Base-by-base conservation (phyloP, 2,329 filamentous ascomycete species). In the Mycogone perniciosa region DNA sequence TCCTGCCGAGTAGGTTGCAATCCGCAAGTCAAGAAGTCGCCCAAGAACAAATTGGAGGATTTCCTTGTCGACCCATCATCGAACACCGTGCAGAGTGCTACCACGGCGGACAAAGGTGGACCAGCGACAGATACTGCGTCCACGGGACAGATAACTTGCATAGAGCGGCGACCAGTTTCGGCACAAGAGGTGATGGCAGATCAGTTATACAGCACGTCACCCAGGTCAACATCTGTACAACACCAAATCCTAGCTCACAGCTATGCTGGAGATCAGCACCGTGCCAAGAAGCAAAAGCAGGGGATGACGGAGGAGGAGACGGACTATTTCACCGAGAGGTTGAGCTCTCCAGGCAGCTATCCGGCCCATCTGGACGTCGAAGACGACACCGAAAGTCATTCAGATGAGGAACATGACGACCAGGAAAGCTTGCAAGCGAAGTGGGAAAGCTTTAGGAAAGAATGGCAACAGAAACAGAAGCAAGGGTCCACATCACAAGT, bases 351-450 rank as follows among this genome's bases (percentile, higher is more conserved):
- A 30, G 64, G 62, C 50, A 56, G 56, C 33, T 66, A 63, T 60
- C 66, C 62, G 38, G 41, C n/a, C 33, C 55, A 56, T 54, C 53
- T 53, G 45, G 53, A 45, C 56, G 59, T 42, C 57, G 59, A 55
- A 56, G 64, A 56, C 57, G 62, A 46, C 64, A 64, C 55, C 59
- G 64, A 44, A 55, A 55, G 49, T 65, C 63, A 27, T 67, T 67
- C 52, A 54, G 37, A 39, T 38, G 20, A 20, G 20, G 20, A 20
- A 5, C 27, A 11, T 9, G 2, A 30, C 27, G 30, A 31, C 7
- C n/a, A 39, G 5, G 13, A 20, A n/a, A 26, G 26, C 7, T 27
- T 31, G 13, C 20, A 35, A n/a, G 10, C n/a, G 5, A 29, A 26
- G 7, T 30, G 5, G 41, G 26, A 30, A 30, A 11, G 27, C n/a